Evolutionary conservation across 768 basidiomycete genomes (phyloP).

Genomic region (Rhodocollybia butyracea): DNA sequence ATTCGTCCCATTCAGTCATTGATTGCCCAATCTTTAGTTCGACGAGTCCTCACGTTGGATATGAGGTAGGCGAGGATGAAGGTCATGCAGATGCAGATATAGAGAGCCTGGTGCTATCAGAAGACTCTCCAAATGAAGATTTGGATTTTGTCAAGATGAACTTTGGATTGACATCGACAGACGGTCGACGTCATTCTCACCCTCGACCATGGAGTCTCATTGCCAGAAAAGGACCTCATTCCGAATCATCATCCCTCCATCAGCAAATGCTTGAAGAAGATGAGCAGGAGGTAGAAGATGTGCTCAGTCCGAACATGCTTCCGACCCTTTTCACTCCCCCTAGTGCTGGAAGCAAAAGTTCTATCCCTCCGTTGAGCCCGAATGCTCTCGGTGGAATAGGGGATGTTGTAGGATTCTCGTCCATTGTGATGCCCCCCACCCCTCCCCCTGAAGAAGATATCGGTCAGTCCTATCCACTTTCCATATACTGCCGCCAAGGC

Average conservation of each 20-base stretch:
- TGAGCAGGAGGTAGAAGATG: constrained; percentile 15
- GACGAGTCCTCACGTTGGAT: constrained; percentile 9
- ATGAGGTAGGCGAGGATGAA: not conserved
- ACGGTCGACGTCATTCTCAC: constrained; percentile 19
- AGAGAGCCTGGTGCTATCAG: not conserved
- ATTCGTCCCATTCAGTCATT: constrained; percentile 3
- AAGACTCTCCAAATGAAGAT: not conserved
- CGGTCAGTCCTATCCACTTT: too few relatives aligned
- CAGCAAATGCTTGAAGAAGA: constrained; percentile 18
- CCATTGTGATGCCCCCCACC: not conserved
- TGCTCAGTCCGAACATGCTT: constrained; percentile 34
- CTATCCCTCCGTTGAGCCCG: constrained; percentile 2
- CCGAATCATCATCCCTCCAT: constrained; percentile 34
- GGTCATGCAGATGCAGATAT: constrained; percentile 18
- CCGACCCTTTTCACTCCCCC: constrained; percentile 29
- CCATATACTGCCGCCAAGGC: not conserved
- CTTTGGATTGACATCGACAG: not conserved
- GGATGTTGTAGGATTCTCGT: not conserved
- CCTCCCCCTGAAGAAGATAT: constrained; percentile 5
- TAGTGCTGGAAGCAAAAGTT: not conserved
- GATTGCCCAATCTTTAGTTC: not conserved
- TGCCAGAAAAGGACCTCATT: constrained; percentile 33
- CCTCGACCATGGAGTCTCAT: constrained; percentile 37
- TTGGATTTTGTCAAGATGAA: not conserved
- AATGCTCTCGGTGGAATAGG: not conserved